phyloP scores from a whole-genome alignment of 2,329 filamentous ascomycete genomes.

The Magnaporthiopsis rhizophila region DNA sequence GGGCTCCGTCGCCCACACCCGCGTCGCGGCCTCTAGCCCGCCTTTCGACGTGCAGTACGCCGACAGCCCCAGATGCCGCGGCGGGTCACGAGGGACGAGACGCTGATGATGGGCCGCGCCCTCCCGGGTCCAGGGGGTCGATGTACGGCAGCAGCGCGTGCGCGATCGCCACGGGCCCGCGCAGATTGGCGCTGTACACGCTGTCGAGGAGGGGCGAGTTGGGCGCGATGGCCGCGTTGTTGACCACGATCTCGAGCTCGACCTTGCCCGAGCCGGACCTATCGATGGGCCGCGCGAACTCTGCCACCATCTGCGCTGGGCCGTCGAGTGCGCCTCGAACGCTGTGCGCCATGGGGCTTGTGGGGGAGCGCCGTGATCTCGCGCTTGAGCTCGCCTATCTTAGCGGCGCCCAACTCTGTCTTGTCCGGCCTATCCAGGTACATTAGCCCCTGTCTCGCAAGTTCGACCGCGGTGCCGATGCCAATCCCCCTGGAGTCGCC shows the following conservation, averaged over 20 bases:
- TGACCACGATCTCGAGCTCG: constrained; percentile 24
- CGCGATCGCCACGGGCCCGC: constrained; percentile 43
- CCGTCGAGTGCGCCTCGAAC: background rate
- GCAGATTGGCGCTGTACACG: constrained; percentile 51
- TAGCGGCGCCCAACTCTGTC: background rate
- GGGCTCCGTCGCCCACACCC: constrained; percentile 51
- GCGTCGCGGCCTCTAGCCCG: constrained; percentile 51
- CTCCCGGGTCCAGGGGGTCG: constrained; percentile 20
- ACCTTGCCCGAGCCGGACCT: background rate
- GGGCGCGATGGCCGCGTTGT: constrained; percentile 27
- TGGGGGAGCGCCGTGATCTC: background rate
- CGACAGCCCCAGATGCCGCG: constrained; percentile 9
- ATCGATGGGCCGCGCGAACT: background rate
- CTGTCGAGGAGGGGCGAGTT: constrained; percentile 36
- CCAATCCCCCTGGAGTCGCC: constrained; percentile 49
- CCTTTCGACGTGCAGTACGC: constrained; percentile 24
- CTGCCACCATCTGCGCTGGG: background rate
- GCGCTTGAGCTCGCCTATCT: constrained; percentile 8
- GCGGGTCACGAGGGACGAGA: constrained; percentile 45
- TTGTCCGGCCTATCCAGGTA: background rate
- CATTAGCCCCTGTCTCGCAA: constrained; percentile 58
- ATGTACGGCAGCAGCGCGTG: constrained; percentile 46
- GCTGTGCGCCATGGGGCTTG: background rate
- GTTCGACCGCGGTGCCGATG: constrained; percentile 57
- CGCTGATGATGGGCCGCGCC: constrained; percentile 43